Evolutionary conservation across 2,329 filamentous ascomycete species (phyloP).

Genomic region (Trichoderma guizhouense): DNA sequence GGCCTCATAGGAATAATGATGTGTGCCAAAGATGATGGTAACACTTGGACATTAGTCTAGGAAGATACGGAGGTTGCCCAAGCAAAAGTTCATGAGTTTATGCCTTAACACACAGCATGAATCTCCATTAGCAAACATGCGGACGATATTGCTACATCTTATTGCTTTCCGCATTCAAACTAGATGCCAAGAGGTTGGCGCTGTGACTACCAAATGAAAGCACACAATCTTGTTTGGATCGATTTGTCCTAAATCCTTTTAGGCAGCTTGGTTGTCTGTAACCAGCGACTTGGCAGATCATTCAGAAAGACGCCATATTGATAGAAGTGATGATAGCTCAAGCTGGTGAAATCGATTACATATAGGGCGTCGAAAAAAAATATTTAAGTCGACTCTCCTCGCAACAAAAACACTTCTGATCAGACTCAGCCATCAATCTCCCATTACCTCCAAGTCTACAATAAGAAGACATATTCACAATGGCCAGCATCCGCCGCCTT

Average conservation of each 20-base stretch:
- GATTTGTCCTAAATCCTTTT: not conserved
- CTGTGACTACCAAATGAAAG: not conserved
- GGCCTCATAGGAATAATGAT: not conserved
- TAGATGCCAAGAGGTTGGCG: conserved; percentile 4
- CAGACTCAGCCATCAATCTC: not conserved
- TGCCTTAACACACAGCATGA: not conserved
- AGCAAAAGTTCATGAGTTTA: too few relatives aligned
- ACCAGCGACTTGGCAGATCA: not conserved
- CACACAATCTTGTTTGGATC: not conserved
- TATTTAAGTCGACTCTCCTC: not conserved
- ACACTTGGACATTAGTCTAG: too few relatives aligned
- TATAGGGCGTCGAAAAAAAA: not conserved
- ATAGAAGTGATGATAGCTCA: not conserved
- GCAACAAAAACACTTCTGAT: not conserved
- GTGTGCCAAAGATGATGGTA: too few relatives aligned
- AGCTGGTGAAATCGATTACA: not conserved
- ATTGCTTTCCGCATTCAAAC: not conserved
- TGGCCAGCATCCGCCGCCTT: conserved; percentile 31
- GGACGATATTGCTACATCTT: not conserved
- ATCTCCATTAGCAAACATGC: not conserved
- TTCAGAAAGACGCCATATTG: not conserved
- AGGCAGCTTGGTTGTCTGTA: not conserved
- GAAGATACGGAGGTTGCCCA: not conserved
- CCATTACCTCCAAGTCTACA: not conserved
- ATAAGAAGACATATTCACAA: conserved; percentile 18